These are phyloP conservation scores for Amniculicola lignicola DNA, from an alignment of 495 filamentous ascomycete species.

Conservation along the genomic window DNA sequence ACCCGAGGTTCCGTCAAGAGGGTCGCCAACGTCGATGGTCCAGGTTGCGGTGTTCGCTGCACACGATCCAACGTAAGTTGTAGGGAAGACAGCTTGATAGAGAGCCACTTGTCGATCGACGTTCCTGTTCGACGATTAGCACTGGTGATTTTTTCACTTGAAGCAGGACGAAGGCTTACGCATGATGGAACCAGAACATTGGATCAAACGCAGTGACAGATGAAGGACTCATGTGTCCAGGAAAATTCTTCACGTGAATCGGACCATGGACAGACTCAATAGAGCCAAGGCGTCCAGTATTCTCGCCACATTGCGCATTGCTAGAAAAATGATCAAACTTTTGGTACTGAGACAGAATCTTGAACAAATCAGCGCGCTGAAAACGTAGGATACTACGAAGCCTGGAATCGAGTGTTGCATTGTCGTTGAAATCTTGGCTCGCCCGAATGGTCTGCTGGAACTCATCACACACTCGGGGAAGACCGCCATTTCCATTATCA, in stretches of 20 bases:
- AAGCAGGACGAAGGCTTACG: conserved; percentile 33
- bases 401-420: conserved; percentile 6
- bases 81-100: conserved; percentile 66
- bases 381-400: conserved; percentile 4
- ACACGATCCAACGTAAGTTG: conserved; percentile 53
- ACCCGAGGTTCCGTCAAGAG: conserved; percentile 37
- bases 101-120: conserved; percentile 67
- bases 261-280: conserved; percentile 63
- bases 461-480: conserved; percentile 11
- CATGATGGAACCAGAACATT: conserved; percentile 65
- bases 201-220: conserved; percentile 70
- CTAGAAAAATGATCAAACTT: conserved; percentile 6
- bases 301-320: neutral
- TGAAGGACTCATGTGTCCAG: conserved; percentile 64
- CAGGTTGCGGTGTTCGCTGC: conserved; percentile 50
- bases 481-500: neutral
- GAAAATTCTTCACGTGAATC: conserved; percentile 52
- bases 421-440: neutral
- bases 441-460: neutral
- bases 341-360: conserved; percentile 16
- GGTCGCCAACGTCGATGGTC: conserved; percentile 48
- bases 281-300: conserved; percentile 44
- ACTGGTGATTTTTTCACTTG: neutral
- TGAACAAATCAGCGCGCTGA: conserved; percentile 1
- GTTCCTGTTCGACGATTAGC: conserved; percentile 45